Percentiles rank a stretch among this genome's conserved stretches.
phyloP scores from a whole-genome alignment of 805 yeast species.

The Ogataea methanolica region DNA sequence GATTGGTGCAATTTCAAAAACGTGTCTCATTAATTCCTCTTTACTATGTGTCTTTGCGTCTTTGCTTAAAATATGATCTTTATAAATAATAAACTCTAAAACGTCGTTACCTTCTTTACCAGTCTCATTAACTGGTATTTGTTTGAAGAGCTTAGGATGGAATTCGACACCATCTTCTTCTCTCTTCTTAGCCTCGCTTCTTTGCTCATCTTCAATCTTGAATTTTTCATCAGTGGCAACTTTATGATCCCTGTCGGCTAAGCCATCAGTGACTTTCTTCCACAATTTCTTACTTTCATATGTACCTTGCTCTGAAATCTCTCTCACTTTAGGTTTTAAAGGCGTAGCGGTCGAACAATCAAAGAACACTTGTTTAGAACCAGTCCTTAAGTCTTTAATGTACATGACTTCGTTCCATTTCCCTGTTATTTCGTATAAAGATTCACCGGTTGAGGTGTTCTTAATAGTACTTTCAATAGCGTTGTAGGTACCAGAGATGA shows the following conservation, averaged over 20 bases:
- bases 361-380: slow-evolving; percentile 43
- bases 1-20: slow-evolving; percentile 69
- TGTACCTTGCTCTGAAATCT: slow-evolving; percentile 72
- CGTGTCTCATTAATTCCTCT: slow-evolving; percentile 47
- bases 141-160: slow-evolving; percentile 72
- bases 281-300: slow-evolving; percentile 81
- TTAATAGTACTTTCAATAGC: slow-evolving; percentile 74
- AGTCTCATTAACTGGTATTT: slow-evolving; percentile 32
- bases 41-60: slow-evolving; percentile 45
- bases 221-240: slow-evolving; percentile 86
- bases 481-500: slow-evolving; percentile 88
- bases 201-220: slow-evolving; percentile 82
- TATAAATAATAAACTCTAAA: slow-evolving; percentile 65
- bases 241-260: slow-evolving; percentile 74
- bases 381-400: slow-evolving; percentile 48
- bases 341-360: slow-evolving; percentile 56
- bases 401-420: slow-evolving; percentile 91
- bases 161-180: slow-evolving; percentile 75
- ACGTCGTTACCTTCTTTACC: slow-evolving; percentile 32
- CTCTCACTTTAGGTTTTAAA: slow-evolving; percentile 66
- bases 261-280: slow-evolving; percentile 76
- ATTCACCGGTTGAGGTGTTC: slow-evolving; percentile 45
- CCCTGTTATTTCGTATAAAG: slow-evolving; percentile 66
- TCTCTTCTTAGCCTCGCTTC: slow-evolving; percentile 68
- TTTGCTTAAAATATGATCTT: slow-evolving; percentile 34